Base-by-base conservation (phyloP, 1,284 basidiomycete genomes). In the Boletellus dicymbophilus region DNA sequence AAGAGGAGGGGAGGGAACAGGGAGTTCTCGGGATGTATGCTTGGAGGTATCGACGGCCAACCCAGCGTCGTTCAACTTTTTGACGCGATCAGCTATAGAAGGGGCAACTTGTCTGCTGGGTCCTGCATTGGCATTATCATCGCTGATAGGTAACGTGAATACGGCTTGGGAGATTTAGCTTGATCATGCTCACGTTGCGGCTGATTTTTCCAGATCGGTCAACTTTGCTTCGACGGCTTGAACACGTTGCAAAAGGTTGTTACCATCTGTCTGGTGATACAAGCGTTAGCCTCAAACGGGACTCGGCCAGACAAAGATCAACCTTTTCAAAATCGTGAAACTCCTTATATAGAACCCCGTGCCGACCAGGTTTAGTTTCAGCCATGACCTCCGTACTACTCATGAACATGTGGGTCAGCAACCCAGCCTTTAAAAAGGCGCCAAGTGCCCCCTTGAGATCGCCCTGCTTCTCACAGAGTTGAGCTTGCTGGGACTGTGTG, bases 11-110 rank as follows among this genome's bases (percentile, higher is more conserved):
- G 72, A 70, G 41, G 75, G 69, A 45, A 67, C 65, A 25, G 74
- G 58, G 8, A 74, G 52, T 53, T 81, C 80, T 47, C 76, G 79
- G 20, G 81, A 80, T 28, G 76, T 60, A 16, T 78, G 77, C 60
- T 85, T 86, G 8, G 76, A 69, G 20, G 76, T 72, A 41, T 74
- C 70, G 22, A 82, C 74, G 3, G 73, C 70, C 43, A 90, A 61
- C 6, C 88, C 88, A 44, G 79, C 81, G 55, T 78, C 79, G 62
- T 84, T 77, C n/a, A 90, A 68, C n/a, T 84, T 79, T 54, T 76
- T 79, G 62, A 89, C 74, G 45, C 88, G 82, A 70, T 89, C 88
- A 37, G 84, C 84, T 52, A 90, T 87, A 43, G 77, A 81, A 8
- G 72, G 76, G n/a, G 77, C 76, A 2, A 76, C 58, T 53, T 72